phyloP scores from a whole-genome alignment of 106 monocot genomes.

The Chionographis japonica region DNA sequence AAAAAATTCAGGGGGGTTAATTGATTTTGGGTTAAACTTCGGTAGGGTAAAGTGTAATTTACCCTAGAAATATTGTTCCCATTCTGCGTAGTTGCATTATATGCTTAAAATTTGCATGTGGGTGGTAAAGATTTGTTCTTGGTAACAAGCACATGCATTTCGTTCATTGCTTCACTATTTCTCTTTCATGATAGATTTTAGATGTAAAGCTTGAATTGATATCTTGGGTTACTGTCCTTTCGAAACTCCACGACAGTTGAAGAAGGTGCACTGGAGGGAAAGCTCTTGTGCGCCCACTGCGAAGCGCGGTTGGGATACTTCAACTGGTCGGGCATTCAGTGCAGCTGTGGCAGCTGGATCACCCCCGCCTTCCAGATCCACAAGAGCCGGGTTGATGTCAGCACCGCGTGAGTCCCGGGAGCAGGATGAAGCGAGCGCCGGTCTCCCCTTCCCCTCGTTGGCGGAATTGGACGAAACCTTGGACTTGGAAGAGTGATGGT shows the following conservation, averaged over 20 bases:
- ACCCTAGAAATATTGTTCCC: too few relatives aligned
- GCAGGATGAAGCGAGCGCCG: too few relatives aligned
- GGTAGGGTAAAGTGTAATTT: too few relatives aligned
- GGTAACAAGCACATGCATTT: too few relatives aligned
- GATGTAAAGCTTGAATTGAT: background rate
- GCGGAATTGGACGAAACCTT: background rate
- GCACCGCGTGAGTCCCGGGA: constrained; percentile 5
- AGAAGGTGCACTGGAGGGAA: constrained; percentile 92
- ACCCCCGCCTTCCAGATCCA: constrained; percentile 96
- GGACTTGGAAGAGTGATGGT: too few relatives aligned
- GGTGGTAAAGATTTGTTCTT: too few relatives aligned
- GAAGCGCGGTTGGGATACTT: constrained; percentile 78
- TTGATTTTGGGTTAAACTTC: too few relatives aligned
- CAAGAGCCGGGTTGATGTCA: constrained; percentile 75
- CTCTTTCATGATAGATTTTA: too few relatives aligned
- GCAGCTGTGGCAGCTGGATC: constrained; percentile 97
- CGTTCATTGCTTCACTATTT: too few relatives aligned
- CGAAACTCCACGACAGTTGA: constrained; percentile 47
- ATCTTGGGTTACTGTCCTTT: background rate
- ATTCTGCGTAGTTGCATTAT: too few relatives aligned
- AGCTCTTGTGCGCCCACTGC: constrained; percentile 74
- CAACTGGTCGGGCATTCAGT: constrained; percentile 96
- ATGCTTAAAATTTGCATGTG: too few relatives aligned
- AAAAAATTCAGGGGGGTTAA: too few relatives aligned
- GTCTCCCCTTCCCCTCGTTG: background rate